Conservation (phyloP, 257 asterid genomes). For the Nicotiana tabacum region DNA sequence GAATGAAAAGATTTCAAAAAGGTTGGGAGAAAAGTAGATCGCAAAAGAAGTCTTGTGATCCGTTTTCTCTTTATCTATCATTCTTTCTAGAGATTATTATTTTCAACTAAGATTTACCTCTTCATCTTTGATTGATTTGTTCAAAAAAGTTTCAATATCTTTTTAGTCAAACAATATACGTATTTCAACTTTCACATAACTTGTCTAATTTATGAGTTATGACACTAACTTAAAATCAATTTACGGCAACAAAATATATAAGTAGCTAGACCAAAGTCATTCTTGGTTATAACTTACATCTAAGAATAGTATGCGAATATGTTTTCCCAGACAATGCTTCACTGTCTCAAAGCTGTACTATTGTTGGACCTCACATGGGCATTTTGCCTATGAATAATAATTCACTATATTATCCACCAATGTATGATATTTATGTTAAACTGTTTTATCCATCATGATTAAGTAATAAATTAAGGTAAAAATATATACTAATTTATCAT, state of each 20-base stretch:
- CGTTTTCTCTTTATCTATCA: no score
- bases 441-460: no score
- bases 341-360: constrained; percentile 8
- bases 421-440: not conserved
- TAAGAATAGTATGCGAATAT: not conserved
- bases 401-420: not conserved
- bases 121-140: no score
- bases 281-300: not conserved
- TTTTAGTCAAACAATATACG: not conserved
- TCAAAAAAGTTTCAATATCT: no score
- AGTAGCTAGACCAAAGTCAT: not conserved
- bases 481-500: not conserved
- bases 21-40: no score
- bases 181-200: not conserved
- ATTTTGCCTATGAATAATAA: not conserved
- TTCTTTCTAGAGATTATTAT: no score
- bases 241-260: not conserved
- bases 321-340: not conserved
- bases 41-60: no score
- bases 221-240: not conserved
- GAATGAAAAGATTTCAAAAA: no score
- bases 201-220: not conserved
- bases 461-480: not conserved
- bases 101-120: no score
- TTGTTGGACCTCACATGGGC: not conserved